Evolutionary conservation across 768 basidiomycete genomes (phyloP), one percentile per base, ranked within the genome.

Genomic region (Lentinula raphanica): DNA sequence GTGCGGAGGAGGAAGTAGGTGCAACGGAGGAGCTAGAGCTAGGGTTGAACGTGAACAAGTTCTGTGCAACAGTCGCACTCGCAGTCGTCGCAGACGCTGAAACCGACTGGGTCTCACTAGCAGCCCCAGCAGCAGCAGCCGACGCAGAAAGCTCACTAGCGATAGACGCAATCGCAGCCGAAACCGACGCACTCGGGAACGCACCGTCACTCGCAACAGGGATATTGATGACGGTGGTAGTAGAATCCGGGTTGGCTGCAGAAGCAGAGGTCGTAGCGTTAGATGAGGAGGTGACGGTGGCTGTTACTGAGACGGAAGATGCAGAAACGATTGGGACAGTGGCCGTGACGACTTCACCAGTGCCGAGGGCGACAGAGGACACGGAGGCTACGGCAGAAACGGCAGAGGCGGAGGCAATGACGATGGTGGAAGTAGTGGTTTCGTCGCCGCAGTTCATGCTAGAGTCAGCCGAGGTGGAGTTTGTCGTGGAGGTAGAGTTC

Each of bases 251-350:
- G 27, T 2, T 19, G 28, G n/a, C 13, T 17, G 46, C 15, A 5
- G 46, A 48, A 11, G 46, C 15, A 5, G 46, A 48, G 9, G 46
- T 27, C 13, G 45, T 23, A 12, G 29, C 29, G 19, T 31, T 27
- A 25, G 54, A 55, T 15, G 58, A 51, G 7, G 58, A 53, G 23
- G 49, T 38, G 9, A 48, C 40, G 6, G 58, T 36, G 27, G 58
- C 32, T 1, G 58, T 32, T 12, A 44, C 42, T 9, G 42, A 44
- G 2, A 23, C 56, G 11, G 56, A 1, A 36, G 31, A 36, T 3
- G 32, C 36, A n/a, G 42, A 7, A 27, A 32, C 23, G 17, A 46
- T 35, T 17, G 50, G 35, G 5, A 29, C 58, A 27, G 39, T 46
- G 48, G 55, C 55, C 9, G 42, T 44, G 2, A 36, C 27, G 17